Evolutionary conservation across 805 yeast species (phyloP).

Genomic region (Hanseniaspora jakobsenii): DNA sequence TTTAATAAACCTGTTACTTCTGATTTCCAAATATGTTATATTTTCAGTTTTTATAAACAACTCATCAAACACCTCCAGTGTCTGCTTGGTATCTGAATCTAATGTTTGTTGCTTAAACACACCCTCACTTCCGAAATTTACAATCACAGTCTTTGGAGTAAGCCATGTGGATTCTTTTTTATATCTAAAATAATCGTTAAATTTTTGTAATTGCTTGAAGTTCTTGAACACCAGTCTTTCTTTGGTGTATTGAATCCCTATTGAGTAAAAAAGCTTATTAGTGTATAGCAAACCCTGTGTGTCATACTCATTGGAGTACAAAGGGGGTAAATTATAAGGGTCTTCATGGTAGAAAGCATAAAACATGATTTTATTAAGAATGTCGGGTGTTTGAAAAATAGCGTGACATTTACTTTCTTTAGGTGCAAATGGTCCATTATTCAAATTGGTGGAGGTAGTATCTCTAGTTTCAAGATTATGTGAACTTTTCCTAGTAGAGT

Average conservation of each 20-base stretch:
- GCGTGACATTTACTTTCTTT: background rate
- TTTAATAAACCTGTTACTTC: conserved; percentile 13
- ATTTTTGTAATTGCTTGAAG: conserved; percentile 10
- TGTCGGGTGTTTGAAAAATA: conserved; percentile 11
- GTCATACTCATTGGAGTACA: conserved; percentile 9
- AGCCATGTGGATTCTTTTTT: conserved; percentile 7
- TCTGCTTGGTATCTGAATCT: background rate
- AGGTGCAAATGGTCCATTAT: no score
- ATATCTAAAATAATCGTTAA: conserved; percentile 11
- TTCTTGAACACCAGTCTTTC: conserved; percentile 11
- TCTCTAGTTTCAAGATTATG: no score
- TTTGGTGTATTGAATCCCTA: conserved; percentile 5
- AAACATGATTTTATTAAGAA: conserved; percentile 4
- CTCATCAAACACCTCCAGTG: conserved; percentile 1
- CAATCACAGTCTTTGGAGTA: conserved; percentile 12
- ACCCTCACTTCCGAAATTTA: conserved; percentile 11
- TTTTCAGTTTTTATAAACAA: conserved; percentile 9
- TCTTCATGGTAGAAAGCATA: conserved; percentile 11
- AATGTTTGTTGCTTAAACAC: conserved; percentile 5
- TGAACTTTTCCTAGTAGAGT: conserved; percentile 11
- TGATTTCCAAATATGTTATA: conserved; percentile 11
- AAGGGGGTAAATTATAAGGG: conserved; percentile 7
- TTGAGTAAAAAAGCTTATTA: conserved; percentile 10
- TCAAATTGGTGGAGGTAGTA: no score
- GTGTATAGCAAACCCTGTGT: conserved; percentile 1